These are phyloP conservation scores for Xylaria bambusicola DNA, from an alignment of 495 filamentous ascomycete species.

Conservation along the genomic window DNA sequence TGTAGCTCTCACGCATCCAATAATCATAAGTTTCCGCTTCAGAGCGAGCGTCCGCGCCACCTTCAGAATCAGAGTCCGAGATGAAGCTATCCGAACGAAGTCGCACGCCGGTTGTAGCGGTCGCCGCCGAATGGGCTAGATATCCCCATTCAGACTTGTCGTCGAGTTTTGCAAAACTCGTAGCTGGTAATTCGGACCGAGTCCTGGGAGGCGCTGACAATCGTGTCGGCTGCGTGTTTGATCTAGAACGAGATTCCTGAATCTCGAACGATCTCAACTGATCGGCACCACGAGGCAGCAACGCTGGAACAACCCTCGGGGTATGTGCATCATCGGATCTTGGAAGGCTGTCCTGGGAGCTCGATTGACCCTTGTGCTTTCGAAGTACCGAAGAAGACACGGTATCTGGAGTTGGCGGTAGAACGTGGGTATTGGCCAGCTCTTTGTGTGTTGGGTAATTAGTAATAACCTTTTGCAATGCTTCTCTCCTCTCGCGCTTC, in stretches of 20 bases:
- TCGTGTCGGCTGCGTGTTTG: not conserved
- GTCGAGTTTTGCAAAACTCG: not conserved
- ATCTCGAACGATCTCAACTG: slow-evolving; percentile 2
- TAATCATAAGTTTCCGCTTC: slow-evolving; percentile 43
- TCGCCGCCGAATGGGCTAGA: slow-evolving; percentile 37
- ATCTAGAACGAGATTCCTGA: not conserved
- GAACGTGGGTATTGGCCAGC: slow-evolving; percentile 31
- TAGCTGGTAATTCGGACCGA: not conserved
- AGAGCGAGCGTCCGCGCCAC: slow-evolving; percentile 36
- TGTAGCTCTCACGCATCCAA: slow-evolving; percentile 48
- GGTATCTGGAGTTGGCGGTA: slow-evolving; percentile 59
- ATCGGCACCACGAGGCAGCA: not conserved
- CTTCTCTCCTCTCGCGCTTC: slow-evolving; percentile 46
- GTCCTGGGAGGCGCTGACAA: not conserved
- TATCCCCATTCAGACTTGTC: slow-evolving; percentile 22
- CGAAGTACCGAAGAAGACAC: slow-evolving; percentile 53
- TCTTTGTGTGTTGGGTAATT: slow-evolving; percentile 34
- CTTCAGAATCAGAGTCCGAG: slow-evolving; percentile 36
- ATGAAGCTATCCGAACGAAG: slow-evolving; percentile 40
- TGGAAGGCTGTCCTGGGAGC: slow-evolving; percentile 30
- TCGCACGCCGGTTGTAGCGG: slow-evolving; percentile 29
- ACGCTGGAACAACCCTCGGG: not conserved
- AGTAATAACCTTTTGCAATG: slow-evolving; percentile 42
- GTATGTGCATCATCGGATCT: not conserved
- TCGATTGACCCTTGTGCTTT: slow-evolving; percentile 26